A percentile compares a stretch with the other conserved stretches of the same genome.
Evolutionary conservation across 1,139 yeast species (phyloP).

Genomic region (Fermentozyma sake): DNA sequence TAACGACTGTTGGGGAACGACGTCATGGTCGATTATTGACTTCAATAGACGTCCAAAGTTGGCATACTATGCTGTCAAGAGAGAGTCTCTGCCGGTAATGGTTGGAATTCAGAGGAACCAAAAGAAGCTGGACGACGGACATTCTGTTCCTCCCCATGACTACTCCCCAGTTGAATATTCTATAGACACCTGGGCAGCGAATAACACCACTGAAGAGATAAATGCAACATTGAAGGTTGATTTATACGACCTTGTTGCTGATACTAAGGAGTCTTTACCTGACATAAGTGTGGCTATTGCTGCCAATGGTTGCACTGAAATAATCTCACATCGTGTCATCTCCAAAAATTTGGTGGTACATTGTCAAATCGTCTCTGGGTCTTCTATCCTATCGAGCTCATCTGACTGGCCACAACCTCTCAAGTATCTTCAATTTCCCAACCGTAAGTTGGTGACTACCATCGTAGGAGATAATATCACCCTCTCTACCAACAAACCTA

Average conservation of each 20-base stretch:
- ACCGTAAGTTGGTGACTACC: slow-evolving; percentile 1
- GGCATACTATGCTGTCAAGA: slow-evolving; percentile 41
- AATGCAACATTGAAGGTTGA: slow-evolving; percentile 22
- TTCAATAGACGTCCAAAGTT: slow-evolving; percentile 37
- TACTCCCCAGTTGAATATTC: no score
- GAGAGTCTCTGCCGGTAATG: slow-evolving; percentile 34
- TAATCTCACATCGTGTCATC: not conserved
- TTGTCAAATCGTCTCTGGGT: slow-evolving; percentile 9
- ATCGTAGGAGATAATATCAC: slow-evolving; percentile 2
- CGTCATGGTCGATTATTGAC: slow-evolving; percentile 45
- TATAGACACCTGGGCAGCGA: no score
- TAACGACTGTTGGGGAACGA: slow-evolving; percentile 50
- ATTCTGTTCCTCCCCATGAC: no score
- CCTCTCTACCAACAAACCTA: slow-evolving; percentile 29
- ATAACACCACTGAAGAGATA: slow-evolving; percentile 14
- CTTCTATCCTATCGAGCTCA: slow-evolving; percentile 23
- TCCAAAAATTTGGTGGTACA: not conserved
- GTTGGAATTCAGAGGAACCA: slow-evolving; percentile 36
- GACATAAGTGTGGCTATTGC: not conserved
- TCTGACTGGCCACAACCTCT: slow-evolving; percentile 55
- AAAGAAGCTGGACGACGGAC: no score
- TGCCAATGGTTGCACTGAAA: not conserved
- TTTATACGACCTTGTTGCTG: slow-evolving; percentile 12
- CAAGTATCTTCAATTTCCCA: slow-evolving; percentile 28
- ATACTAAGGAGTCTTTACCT: not conserved